Base-by-base conservation (phyloP, 805 yeast species). In the Wickerhamomyces xylosicus region DNA sequence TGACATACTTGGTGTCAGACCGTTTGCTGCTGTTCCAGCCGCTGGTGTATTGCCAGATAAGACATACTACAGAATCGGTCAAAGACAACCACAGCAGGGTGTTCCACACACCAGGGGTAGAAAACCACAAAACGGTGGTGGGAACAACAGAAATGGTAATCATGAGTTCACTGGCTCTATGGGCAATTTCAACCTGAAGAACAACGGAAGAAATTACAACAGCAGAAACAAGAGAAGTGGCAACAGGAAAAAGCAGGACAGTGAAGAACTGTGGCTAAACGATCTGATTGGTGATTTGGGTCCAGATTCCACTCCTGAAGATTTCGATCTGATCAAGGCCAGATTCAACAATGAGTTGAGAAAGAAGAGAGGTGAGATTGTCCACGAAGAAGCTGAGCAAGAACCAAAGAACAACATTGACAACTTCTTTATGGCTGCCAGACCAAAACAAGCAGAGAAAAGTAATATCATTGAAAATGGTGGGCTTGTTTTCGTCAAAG, bases 311-410 rank as follows among this genome's bases (percentile, higher is more conserved):
- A 37, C 39, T 38, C 56, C 58, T 20, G 58, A 54, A 14, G 70
- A 64, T 44, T 66, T 66, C 44, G 71, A 65, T 44, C 47, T 55
- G 22, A 64, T 64, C 62, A 65, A 57, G 43, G 57, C 61, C 3
- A 57, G 56, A 47, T 58, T 63, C 56, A 62, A 55, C 39, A 61
- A 53, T 36, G 50, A 58, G 40, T 66, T 61, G 35, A 58, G 58
- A 39, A 52, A 48, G 34, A 61, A 60, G 38, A 54, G 56, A 37
- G 63, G 62, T 20, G 49, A 53, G 11, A 31, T 41, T n/a, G 39
- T 37, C 11, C 38, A 32, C 4, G 46, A 40, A 5, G 41, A 39
- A 32, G 29, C 16, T 19, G 43, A 41, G 7, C 20, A 34, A 25
- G 27, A 37, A 34, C 43, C 53, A 15, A 48, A 41, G 34, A 47